These are phyloP conservation scores for Clonostachys chloroleuca DNA, from an alignment of 2,329 filamentous ascomycete genomes.

Conservation along the genomic window DNA sequence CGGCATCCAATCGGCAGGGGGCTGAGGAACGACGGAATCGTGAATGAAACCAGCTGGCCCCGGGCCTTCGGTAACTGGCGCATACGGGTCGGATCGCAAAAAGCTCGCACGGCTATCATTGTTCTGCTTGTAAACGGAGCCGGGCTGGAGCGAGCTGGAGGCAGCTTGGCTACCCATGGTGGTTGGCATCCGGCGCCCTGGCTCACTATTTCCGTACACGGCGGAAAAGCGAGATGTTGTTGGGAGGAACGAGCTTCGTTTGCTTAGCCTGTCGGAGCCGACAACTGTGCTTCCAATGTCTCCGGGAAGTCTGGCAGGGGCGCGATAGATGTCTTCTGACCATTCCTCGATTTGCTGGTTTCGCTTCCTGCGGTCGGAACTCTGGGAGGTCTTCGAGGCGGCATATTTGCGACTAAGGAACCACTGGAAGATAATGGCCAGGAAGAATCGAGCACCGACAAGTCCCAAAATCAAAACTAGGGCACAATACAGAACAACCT, in stretches of 20 bases:
- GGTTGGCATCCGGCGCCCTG: conserved; percentile 57
- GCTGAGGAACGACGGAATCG: conserved; percentile 91
- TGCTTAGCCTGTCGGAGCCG: conserved; percentile 66
- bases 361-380: conserved; percentile 75
- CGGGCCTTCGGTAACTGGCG: conserved; percentile 58
- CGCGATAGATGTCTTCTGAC: conserved; percentile 95
- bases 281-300: conserved; percentile 64
- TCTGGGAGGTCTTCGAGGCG: conserved; percentile 79
- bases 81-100: conserved; percentile 54
- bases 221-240: conserved; percentile 94
- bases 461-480: conserved; percentile 88
- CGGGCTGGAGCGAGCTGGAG: conserved; percentile 66
- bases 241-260: conserved; percentile 84
- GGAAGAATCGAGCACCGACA: conserved; percentile 78
- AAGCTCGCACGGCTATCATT: conserved; percentile 64
- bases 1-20: conserved; percentile 93
- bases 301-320: conserved; percentile 75
- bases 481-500: conserved; percentile 93
- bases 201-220: conserved; percentile 74
- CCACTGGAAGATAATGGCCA: conserved; percentile 94
- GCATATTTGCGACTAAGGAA: conserved; percentile 86
- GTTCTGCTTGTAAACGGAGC: conserved; percentile 65
- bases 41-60: conserved; percentile 95
- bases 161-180: conserved; percentile 93
- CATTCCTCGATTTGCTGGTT: conserved; percentile 96